Conservation (phyloP, 441 rosid species). For the Capsella rubella region DNA sequence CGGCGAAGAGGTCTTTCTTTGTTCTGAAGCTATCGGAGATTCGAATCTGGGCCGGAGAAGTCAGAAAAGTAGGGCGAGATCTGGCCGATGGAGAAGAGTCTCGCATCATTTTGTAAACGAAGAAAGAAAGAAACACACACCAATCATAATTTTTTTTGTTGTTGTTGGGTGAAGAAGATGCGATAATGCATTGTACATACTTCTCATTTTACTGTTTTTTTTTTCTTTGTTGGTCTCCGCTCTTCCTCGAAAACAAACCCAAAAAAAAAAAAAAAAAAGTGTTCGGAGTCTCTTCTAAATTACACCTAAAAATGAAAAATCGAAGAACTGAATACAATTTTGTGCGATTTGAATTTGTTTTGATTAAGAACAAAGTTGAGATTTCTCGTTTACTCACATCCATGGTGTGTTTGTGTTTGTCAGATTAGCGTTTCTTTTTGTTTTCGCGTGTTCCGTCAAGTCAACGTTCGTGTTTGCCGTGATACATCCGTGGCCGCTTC, state of each 20-base stretch:
- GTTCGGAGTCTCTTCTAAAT: background rate
- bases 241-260: background rate
- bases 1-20: background rate
- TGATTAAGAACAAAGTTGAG: background rate
- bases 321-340: constrained; percentile 15
- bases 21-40: background rate
- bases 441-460: constrained; percentile 22
- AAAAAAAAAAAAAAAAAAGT: background rate
- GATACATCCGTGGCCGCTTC: constrained; percentile 13
- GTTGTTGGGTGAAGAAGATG: constrained; percentile 48
- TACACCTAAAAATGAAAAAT: background rate
- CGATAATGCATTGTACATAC: constrained; percentile 45
- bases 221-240: background rate
- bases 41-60: constrained; percentile 1
- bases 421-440: constrained; percentile 8
- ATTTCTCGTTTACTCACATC: constrained; percentile 4
- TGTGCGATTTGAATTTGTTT: background rate
- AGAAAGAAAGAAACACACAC: constrained; percentile 31
- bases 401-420: constrained; percentile 22
- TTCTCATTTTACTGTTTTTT: constrained; percentile 28
- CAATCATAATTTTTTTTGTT: constrained; percentile 42
- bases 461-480: constrained; percentile 25
- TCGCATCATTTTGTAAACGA: constrained; percentile 28
- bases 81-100: too few relatives aligned
- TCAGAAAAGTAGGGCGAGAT: too few relatives aligned